Evolutionary conservation across 306 rosid species (phyloP), one percentile per base, ranked within the genome.

Genomic region (Quercus dentata): DNA sequence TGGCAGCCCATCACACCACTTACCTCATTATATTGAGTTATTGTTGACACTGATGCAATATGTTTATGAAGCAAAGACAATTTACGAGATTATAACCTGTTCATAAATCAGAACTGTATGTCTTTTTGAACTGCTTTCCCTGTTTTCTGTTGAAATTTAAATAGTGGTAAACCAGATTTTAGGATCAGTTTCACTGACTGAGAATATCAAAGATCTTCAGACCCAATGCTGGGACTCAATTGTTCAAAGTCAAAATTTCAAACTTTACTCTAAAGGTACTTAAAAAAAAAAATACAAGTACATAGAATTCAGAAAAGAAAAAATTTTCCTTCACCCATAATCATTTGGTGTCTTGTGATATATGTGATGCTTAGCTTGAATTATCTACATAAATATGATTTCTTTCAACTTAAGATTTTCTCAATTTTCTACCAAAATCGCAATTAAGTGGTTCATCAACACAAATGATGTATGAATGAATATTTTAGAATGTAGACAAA

Each of bases 381-480:
- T 27, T 62, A 27, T 62, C 38, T 25, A 15, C 38, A 3, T 62
- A 62, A 10, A 62, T 27, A 62, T 25, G 20, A 12, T 62, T 58
- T 27, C 68, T 62, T 62, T 62, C 68, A 25, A 23, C 4, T 62
- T 62, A 62, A 62, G 38, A 25, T 30, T 27, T 62, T 62, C 68
- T 62, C 68, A 30, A 28, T 35, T 28, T 55, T 38, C 64, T 31
- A 71, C 38, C 69, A 14, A 28, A 14, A 63, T 63, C 28, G 57
- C 63, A 25, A 79, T 62, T 18, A 75, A 44, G 46, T 61, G 44
- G 69, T 69, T 61, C 38, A 62, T 73, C 56, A 57, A 73, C 13
- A 59, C 52, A n/a, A 74, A 78, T 38, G 30, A 69, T 18, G 14
- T 52, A 73, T 56, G 35, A 64, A 71, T 49, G 5, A 15, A 59